Base-by-base conservation (phyloP, 2,329 filamentous ascomycete species). In the Fusarium newnesense region DNA sequence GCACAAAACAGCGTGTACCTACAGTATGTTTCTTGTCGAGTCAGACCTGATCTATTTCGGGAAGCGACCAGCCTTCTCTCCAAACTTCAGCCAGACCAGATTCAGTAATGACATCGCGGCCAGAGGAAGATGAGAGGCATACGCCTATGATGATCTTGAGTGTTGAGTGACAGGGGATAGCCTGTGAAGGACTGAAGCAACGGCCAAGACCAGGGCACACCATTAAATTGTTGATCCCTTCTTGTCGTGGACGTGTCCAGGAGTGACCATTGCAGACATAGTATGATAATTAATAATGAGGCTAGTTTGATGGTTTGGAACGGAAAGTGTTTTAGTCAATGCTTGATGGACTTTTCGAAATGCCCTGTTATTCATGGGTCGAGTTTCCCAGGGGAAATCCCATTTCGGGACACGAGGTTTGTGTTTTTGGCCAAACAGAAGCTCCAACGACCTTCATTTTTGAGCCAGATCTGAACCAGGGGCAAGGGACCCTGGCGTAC, bases 381-480 rank as follows among this genome's bases (percentile, higher is more conserved):
- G 50, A 44, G 34, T 32, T 69, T 54, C 56, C 47, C 61, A 70
- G 66, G 69, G 69, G 60, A 68, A 69, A 65, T 73, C 60, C 78
- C 80, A 78, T 77, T 79, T 80, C 72, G 56, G 80, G 77, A 81
- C 79, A 81, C 79, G 79, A 81, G 78, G 54, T 77, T 75, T 66
- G 58, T 59, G 26, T 61, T 73, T 70, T 72, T 64, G 72, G 44
- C 76, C 76, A 78, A 75, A 71, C 69, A 75, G 69, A 75, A 69
- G 66, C 44, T 61, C 53, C 42, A 70, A 60, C 44, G 60, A 64
- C 28, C 30, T 50, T 28, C 37, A 61, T 65, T 59, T 71, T 69
- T 30, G 37, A 42, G 46, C 49, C 69, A 75, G 77, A 79, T 79
- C 76, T 76, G 60, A 60, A 62, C 44, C 47, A 70, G 67, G 67